Conservation (phyloP, 306 rosid genomes). For the Quercus bicolor region DNA sequence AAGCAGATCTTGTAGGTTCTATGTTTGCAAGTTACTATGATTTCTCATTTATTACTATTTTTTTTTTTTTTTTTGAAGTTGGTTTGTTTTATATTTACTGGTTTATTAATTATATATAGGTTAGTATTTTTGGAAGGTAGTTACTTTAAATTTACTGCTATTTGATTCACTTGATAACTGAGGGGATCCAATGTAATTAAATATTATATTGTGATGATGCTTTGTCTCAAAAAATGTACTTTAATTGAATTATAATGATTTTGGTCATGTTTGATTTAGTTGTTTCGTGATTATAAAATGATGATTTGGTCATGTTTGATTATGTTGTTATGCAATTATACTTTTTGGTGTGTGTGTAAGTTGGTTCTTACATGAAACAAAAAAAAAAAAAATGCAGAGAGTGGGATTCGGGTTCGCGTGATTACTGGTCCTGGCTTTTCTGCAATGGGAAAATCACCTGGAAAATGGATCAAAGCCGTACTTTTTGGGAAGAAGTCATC, state of each 20-base stretch:
- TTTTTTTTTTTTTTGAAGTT: too few species aligned
- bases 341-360: neutral
- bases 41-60: neutral
- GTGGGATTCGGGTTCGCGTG: slow-evolving; percentile 11
- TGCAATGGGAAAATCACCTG: slow-evolving; percentile 94
- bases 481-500: slow-evolving; percentile 86
- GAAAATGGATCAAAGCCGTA: slow-evolving; percentile 89
- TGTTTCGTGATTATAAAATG: too few species aligned
- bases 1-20: slow-evolving; percentile 43
- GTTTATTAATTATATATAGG: neutral
- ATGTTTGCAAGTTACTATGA: neutral
- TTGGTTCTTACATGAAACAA: neutral
- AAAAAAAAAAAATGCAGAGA: slow-evolving; percentile 10
- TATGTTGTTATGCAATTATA: neutral
- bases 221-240: too few species aligned
- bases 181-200: too few species aligned
- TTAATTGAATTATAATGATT: too few species aligned
- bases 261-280: too few species aligned
- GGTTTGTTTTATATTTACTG: neutral
- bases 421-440: slow-evolving; percentile 31
- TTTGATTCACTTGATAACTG: neutral
- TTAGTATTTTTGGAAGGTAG: neutral
- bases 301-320: neutral
- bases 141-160: slow-evolving; percentile 1
- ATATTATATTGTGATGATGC: too few species aligned